Conservation (phyloP, 768 basidiomycete genomes). For the Boletales sp. region DNA sequence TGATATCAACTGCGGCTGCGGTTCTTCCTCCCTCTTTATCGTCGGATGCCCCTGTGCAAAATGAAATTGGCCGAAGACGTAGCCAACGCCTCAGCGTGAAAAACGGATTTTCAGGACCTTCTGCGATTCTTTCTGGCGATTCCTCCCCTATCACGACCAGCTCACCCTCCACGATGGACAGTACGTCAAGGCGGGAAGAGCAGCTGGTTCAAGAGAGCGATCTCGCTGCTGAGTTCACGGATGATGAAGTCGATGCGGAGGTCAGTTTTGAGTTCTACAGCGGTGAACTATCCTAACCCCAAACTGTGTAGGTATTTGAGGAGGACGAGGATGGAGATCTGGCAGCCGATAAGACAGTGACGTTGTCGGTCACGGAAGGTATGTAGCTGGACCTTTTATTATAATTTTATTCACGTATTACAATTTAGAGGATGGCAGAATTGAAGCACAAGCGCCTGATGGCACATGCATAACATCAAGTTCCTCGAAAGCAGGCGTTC, state of each 20-base stretch:
- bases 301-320: slow-evolving; percentile 61
- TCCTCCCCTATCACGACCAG: slow-evolving; percentile 20
- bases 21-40: slow-evolving; percentile 32
- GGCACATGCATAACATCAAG: slow-evolving; percentile 93
- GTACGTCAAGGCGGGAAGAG: slow-evolving; percentile 37
- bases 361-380: slow-evolving; percentile 80
- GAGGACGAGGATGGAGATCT: slow-evolving; percentile 79
- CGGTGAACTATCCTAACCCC: slow-evolving; percentile 9
- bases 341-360: slow-evolving; percentile 80
- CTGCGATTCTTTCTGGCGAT: slow-evolving; percentile 10
- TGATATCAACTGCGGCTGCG: slow-evolving; percentile 17
- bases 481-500: slow-evolving; percentile 45
- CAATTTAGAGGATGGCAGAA: slow-evolving; percentile 75
- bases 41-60: slow-evolving; percentile 32
- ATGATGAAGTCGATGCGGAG: slow-evolving; percentile 84
- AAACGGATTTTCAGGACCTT: slow-evolving; percentile 32
- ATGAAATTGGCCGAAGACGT: slow-evolving; percentile 59
- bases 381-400: slow-evolving; percentile 9
- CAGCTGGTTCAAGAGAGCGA: slow-evolving; percentile 59
- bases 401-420: slow-evolving; percentile 6
- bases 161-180: slow-evolving; percentile 27
- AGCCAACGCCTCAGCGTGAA: slow-evolving; percentile 83
- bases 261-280: slow-evolving; percentile 21
- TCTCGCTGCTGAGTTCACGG: slow-evolving; percentile 71
- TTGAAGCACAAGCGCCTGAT: slow-evolving; percentile 95